phyloP scores from a whole-genome alignment of 169 alveolate genomes.

The Plasmodium inui region DNA sequence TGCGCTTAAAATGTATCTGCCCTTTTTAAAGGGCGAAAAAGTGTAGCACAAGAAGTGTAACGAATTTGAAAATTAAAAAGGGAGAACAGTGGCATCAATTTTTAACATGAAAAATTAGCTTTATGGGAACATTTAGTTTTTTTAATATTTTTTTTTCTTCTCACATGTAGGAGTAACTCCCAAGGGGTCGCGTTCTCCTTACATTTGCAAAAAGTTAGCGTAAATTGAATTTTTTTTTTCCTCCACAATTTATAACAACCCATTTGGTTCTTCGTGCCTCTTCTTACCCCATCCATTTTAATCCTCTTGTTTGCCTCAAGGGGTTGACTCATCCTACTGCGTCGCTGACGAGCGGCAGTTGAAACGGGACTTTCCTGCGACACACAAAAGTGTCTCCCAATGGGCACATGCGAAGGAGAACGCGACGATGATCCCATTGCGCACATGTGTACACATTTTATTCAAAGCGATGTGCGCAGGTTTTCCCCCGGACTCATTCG shows the following conservation, averaged over 20 bases:
- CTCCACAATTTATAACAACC: background rate
- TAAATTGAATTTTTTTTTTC: background rate
- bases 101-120: background rate
- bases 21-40: background rate
- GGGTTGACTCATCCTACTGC: background rate
- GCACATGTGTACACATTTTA: background rate
- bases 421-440: background rate
- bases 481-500: background rate
- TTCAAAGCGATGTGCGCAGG: background rate
- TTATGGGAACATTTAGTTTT: background rate
- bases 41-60: background rate
- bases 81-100: background rate
- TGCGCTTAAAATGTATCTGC: background rate
- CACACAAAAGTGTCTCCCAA: background rate
- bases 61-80: background rate
- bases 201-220: background rate
- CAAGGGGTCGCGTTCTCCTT: background rate
- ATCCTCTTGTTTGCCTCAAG: background rate
- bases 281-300: background rate
- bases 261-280: background rate
- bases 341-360: background rate
- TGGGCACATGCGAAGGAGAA: background rate
- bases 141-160: background rate
- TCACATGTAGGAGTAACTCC: background rate
- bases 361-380: background rate